Conservation (phyloP, 2,329 filamentous ascomycete species). For the Aureobasidium musti region DNA sequence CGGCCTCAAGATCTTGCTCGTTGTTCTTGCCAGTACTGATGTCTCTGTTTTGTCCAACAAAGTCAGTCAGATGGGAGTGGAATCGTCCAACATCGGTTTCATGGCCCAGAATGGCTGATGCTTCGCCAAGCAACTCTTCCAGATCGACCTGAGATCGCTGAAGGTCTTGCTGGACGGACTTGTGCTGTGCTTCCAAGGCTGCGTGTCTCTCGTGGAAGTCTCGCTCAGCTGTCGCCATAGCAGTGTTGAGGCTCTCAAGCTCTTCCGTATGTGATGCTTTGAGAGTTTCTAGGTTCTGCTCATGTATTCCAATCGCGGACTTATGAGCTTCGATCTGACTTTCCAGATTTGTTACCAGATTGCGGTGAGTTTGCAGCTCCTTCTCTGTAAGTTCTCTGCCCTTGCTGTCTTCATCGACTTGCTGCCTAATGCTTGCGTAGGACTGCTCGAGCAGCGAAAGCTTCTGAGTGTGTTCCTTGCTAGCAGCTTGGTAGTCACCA, state of each 20-base stretch:
- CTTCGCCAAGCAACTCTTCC: conserved; percentile 63
- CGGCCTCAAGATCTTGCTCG: conserved; percentile 44
- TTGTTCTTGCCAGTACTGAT: conserved; percentile 34
- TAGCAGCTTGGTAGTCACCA: conserved; percentile 74
- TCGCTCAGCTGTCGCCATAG: conserved; percentile 48
- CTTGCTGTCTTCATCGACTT: conserved; percentile 67
- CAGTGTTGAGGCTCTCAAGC: conserved; percentile 62
- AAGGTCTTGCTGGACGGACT: conserved; percentile 61
- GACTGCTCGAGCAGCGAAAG: conserved; percentile 74
- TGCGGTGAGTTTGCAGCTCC: conserved; percentile 54
- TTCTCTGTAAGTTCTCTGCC: conserved; percentile 59
- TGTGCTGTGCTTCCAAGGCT: conserved; percentile 40
- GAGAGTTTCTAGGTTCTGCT: conserved; percentile 56
- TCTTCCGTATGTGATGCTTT: conserved; percentile 57
- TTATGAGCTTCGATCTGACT: conserved; percentile 60
- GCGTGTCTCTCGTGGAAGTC: conserved; percentile 41
- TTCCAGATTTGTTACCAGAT: conserved; percentile 58
- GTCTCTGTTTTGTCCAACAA: conserved; percentile 47
- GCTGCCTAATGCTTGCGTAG: conserved; percentile 64
- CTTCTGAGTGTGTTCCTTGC: conserved; percentile 67
- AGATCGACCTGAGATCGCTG: conserved; percentile 60
- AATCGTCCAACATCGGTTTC: conserved; percentile 53
- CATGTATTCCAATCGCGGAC: conserved; percentile 56
- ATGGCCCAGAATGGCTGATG: conserved; percentile 64
- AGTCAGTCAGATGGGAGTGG: conserved; percentile 47